Percentiles rank a stretch among this genome's conserved stretches.
These are phyloP conservation scores for Pyricularia pennisetigena DNA, from an alignment of 2,329 filamentous ascomycete species.

Conservation along the genomic window DNA sequence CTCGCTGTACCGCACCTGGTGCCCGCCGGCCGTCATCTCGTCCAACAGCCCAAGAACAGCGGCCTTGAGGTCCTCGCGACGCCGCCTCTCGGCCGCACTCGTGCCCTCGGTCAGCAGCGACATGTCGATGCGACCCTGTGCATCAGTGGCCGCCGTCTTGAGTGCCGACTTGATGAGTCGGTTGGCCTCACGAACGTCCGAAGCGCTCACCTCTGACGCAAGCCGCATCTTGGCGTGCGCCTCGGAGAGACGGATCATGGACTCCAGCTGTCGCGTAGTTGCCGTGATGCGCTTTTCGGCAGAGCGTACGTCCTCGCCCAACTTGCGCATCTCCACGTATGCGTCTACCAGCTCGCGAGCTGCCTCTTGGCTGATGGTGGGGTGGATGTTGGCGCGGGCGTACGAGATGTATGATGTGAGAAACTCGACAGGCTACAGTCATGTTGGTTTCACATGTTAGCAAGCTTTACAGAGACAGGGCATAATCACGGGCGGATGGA, in stretches of 20 bases:
- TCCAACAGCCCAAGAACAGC: slow-evolving; percentile 68
- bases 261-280: slow-evolving; percentile 92
- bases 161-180: slow-evolving; percentile 87
- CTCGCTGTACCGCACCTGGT: slow-evolving; percentile 68
- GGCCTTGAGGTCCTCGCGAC: slow-evolving; percentile 75
- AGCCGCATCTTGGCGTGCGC: slow-evolving; percentile 98
- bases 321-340: slow-evolving; percentile 90
- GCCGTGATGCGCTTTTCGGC: slow-evolving; percentile 95
- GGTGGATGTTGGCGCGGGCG: slow-evolving; percentile 77
- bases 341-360: slow-evolving; percentile 75
- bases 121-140: slow-evolving; percentile 93
- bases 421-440: slow-evolving; percentile 73
- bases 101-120: slow-evolving; percentile 90
- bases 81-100: slow-evolving; percentile 72
- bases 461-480: background rate
- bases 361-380: slow-evolving; percentile 68
- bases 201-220: slow-evolving; percentile 60
- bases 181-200: slow-evolving; percentile 83
- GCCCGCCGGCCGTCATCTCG: slow-evolving; percentile 60
- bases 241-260: slow-evolving; percentile 94
- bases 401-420: slow-evolving; percentile 96
- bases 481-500: background rate
- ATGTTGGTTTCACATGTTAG: background rate
- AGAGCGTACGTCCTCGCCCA: slow-evolving; percentile 78
- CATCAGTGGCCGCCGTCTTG: slow-evolving; percentile 94